Evolutionary conservation across 1,284 basidiomycete genomes (phyloP).

Genomic region (Tranzscheliella williamsii): DNA sequence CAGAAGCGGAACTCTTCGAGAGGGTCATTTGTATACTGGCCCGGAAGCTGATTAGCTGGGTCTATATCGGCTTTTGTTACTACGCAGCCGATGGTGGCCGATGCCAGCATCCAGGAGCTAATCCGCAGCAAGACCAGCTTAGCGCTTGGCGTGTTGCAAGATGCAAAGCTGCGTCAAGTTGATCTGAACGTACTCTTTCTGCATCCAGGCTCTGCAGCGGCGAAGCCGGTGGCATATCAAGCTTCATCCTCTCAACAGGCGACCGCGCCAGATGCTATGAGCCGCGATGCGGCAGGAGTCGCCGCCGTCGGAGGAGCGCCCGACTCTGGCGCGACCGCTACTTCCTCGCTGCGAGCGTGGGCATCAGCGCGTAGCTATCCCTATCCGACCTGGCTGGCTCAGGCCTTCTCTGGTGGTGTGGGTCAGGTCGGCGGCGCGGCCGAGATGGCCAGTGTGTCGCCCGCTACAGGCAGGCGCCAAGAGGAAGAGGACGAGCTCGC

Average conservation of each 20-base stretch:
- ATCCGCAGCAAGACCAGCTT: neutral
- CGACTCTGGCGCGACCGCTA: neutral
- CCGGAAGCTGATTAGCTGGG: too few species aligned
- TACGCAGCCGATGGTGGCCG: slow-evolving; percentile 12
- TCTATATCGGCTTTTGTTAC: too few species aligned
- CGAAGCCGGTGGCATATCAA: too few species aligned
- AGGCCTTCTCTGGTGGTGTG: slow-evolving; percentile 22
- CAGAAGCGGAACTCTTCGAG: too few species aligned
- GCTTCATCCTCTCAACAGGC: too few species aligned
- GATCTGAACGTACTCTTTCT: slow-evolving; percentile 3
- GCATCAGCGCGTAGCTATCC: slow-evolving; percentile 13
- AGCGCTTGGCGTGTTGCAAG: neutral
- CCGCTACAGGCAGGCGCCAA: neutral
- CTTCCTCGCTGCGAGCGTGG: slow-evolving; percentile 18
- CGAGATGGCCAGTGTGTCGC: neutral
- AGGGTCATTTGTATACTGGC: too few species aligned
- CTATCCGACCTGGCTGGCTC: slow-evolving; percentile 23
- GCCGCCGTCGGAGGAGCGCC: neutral
- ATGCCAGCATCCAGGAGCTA: slow-evolving; percentile 7
- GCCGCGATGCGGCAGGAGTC: too few species aligned
- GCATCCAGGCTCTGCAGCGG: neutral
- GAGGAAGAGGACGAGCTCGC: neutral
- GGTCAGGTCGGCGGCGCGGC: slow-evolving; percentile 9
- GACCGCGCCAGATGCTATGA: too few species aligned
- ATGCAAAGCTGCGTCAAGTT: neutral